Evolutionary conservation across 352 stramenopile species (phyloP).

Genomic region (Phytophthora meadii): DNA sequence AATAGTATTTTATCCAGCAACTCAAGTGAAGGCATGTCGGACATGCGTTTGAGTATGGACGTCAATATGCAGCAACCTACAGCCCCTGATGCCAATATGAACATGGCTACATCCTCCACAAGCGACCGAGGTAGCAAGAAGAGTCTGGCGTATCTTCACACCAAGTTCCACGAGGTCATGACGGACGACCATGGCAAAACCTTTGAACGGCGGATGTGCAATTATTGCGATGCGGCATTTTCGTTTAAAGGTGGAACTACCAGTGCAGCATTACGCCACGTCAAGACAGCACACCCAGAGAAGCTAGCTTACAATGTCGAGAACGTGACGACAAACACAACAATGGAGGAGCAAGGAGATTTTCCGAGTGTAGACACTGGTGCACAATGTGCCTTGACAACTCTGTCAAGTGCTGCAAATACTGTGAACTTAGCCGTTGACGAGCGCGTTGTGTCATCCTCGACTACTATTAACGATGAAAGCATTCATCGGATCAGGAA

Average conservation of each 20-base stretch:
- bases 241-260: conserved; percentile 65
- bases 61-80: neutral
- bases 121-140: conserved; percentile 35
- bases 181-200: conserved; percentile 37
- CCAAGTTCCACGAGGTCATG: conserved; percentile 30
- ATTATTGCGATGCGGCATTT: conserved; percentile 55
- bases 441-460: neutral
- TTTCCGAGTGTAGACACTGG: neutral
- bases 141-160: conserved; percentile 53
- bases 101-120: neutral
- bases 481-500: neutral
- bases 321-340: neutral
- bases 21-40: conserved; percentile 15
- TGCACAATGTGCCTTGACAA: neutral
- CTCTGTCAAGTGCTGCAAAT: neutral
- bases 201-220: conserved; percentile 51
- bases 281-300: conserved; percentile 50
- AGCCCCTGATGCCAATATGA: neutral
- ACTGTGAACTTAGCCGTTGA: neutral
- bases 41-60: neutral
- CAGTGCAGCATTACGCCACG: conserved; percentile 54
- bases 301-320: conserved; percentile 5
- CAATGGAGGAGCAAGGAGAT: neutral
- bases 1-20: neutral
- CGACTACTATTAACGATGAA: neutral